Base-by-base conservation (phyloP, 768 basidiomycete species). In the Tricholoma bakamatsutake region DNA sequence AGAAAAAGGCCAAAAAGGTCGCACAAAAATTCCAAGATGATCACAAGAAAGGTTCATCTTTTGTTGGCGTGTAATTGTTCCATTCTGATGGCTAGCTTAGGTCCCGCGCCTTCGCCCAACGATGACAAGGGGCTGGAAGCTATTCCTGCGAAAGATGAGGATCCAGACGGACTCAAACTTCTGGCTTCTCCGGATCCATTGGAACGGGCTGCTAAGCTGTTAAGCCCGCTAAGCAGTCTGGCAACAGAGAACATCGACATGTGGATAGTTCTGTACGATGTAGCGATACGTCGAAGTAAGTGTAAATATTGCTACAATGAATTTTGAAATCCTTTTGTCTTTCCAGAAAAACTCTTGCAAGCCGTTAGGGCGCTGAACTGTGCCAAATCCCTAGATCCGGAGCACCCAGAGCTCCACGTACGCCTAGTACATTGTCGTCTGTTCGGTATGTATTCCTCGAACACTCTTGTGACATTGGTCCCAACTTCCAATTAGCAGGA, bases 1-100 rank as follows among this genome's bases (percentile, higher is more conserved):
- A 85, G 67, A 91, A 90, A 71, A 93, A 89, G 68, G 90, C 89
- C 11, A 93, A 91, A 71, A 93, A 90, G 67, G 79, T 86, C 0
- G 85, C 84, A 1, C 76, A 77, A 59, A 88, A 84, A 63, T 74
- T 74, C 0, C 76, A 81, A 58, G 88, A 87, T 51, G 87, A 88
- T 45, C 71, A 71, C 54, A 89, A 90, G 71, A 91, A 91, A 75
- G 76, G 90, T 89, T 21, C 47, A 34, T 18, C 42, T 52, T n/a
- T 17, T 21, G 27, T 57, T 55, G 50, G 52, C 51, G 42, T 7
- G 42, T 17, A 13, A 39, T 37, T 52, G 17, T 59, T 51, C 45
- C 37, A 11, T 45, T 8, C 24, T 47, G n/a, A 33, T n/a, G 21
- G 18, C 31, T 53, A 42, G 45, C 13, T 13, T 61, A 70, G 70